phyloP scores from a whole-genome alignment of 371 early-diverging fungal species.

The Mucor lusitanicus region DNA sequence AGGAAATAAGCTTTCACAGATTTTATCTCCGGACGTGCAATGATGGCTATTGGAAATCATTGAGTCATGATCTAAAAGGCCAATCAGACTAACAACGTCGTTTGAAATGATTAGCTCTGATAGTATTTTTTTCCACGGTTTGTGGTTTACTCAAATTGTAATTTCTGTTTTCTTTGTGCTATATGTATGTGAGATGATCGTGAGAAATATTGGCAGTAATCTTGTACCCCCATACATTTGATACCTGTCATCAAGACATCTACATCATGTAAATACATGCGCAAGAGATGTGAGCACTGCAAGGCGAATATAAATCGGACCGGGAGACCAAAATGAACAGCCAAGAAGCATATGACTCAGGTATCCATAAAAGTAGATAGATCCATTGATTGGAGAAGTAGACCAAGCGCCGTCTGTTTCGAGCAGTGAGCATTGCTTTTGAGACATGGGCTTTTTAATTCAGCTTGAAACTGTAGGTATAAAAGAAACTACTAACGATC shows the following conservation, averaged over 20 bases:
- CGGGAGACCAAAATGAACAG: background rate
- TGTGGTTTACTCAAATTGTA: background rate
- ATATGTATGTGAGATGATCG: background rate
- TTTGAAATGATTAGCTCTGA: background rate
- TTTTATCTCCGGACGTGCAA: background rate
- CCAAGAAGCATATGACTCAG: background rate
- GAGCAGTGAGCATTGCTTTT: background rate
- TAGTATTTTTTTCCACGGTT: background rate
- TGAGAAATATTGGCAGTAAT: background rate
- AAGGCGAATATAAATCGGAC: background rate
- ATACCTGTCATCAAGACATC: background rate
- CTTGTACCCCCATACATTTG: background rate
- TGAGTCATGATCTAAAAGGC: slow-evolving; percentile 3
- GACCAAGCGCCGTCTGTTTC: slow-evolving; percentile 2
- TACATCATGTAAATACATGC: background rate
- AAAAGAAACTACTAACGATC: background rate
- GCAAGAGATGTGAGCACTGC: background rate
- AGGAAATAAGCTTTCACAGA: background rate
- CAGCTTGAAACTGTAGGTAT: background rate
- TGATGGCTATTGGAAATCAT: background rate
- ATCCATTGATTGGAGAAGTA: background rate
- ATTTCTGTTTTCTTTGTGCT: background rate
- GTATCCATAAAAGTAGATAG: background rate
- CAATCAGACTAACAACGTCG: background rate
- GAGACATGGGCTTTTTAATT: background rate